Conservation (phyloP, 192 early-diverging fungal genomes). For the Diversispora epigaea region DNA sequence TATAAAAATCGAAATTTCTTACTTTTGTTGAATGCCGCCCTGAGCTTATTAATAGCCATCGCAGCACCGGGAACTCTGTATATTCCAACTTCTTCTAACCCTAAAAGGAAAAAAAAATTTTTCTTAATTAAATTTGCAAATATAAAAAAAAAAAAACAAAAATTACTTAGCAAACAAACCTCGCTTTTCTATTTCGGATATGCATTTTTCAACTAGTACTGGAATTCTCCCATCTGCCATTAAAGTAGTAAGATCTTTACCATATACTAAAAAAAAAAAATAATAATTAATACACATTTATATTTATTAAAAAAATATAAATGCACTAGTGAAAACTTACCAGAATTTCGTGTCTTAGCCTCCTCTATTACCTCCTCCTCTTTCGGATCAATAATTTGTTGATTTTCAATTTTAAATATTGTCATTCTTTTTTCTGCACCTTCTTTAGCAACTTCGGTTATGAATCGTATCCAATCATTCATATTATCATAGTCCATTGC, state of each 20-base stretch:
- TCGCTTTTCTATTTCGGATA: slow-evolving; percentile 68
- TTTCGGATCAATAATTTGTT: neutral
- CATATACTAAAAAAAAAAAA: slow-evolving; percentile 46
- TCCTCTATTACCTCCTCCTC: slow-evolving; percentile 35
- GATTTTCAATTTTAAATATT: slow-evolving; percentile 50
- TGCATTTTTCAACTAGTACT: slow-evolving; percentile 66
- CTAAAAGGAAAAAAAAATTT: slow-evolving; percentile 19
- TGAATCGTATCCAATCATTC: slow-evolving; percentile 68
- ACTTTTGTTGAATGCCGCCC: slow-evolving; percentile 60
- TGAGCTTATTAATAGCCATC: slow-evolving; percentile 60
- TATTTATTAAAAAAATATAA: neutral
- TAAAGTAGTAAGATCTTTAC: slow-evolving; percentile 56
- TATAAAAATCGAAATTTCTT: slow-evolving; percentile 14
- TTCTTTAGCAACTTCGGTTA: slow-evolving; percentile 68
- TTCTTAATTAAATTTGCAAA: neutral
- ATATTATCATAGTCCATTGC: slow-evolving; percentile 65
- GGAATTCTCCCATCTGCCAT: slow-evolving; percentile 62
- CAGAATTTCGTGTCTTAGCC: slow-evolving; percentile 47
- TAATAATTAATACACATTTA: neutral
- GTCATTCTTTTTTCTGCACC: slow-evolving; percentile 70
- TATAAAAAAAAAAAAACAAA: neutral
- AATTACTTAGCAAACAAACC: slow-evolving; percentile 28
- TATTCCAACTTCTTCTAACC: slow-evolving; percentile 72
- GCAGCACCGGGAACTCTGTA: slow-evolving; percentile 71
- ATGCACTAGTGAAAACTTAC: slow-evolving; percentile 19